Evolutionary conservation across 306 rosid genomes (phyloP).

Genomic region (Acacia melanoxylon): DNA sequence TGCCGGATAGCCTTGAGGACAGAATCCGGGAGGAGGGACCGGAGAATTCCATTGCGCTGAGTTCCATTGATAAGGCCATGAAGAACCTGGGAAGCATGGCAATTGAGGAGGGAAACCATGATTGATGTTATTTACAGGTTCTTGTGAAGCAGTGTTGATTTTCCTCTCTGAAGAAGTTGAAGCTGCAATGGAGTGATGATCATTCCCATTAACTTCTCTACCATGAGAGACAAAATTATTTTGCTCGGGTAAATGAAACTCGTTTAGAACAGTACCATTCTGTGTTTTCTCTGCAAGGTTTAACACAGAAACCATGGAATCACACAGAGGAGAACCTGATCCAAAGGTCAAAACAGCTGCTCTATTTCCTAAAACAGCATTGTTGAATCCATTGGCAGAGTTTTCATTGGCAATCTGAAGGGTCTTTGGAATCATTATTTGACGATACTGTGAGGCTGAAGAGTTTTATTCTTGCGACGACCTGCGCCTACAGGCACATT

Average conservation of each 20-base stretch:
- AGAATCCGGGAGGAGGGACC: conserved; percentile 52
- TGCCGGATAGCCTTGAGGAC: conserved; percentile 61
- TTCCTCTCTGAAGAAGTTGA: conserved; percentile 53
- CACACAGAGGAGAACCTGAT: conserved; percentile 60
- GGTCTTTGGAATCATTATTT: conserved; percentile 51
- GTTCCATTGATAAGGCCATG: conserved; percentile 65
- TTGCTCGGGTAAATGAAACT: conserved; percentile 42
- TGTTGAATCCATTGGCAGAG: conserved; percentile 41
- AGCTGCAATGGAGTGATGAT: conserved; percentile 54
- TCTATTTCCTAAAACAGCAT: conserved; percentile 43
- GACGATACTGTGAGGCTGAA: conserved; percentile 56
- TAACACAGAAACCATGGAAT: conserved; percentile 64
- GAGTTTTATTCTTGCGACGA: conserved; percentile 83
- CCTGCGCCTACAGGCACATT: conserved; percentile 93
- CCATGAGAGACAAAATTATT: conserved; percentile 34
- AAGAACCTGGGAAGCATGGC: conserved; percentile 48
- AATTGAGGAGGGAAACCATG: conserved; percentile 55
- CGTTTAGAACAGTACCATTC: conserved; percentile 33
- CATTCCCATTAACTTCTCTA: conserved; percentile 42
- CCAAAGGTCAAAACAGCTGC: conserved; percentile 62
- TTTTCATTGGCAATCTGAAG: conserved; percentile 44
- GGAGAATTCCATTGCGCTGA: conserved; percentile 24
- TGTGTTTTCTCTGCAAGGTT: conserved; percentile 49
- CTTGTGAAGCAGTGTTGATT: conserved; percentile 37
- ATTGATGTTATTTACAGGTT: conserved; percentile 39